Conservation (phyloP, 1,284 basidiomycete genomes). For the Wolfiporia cocos region DNA sequence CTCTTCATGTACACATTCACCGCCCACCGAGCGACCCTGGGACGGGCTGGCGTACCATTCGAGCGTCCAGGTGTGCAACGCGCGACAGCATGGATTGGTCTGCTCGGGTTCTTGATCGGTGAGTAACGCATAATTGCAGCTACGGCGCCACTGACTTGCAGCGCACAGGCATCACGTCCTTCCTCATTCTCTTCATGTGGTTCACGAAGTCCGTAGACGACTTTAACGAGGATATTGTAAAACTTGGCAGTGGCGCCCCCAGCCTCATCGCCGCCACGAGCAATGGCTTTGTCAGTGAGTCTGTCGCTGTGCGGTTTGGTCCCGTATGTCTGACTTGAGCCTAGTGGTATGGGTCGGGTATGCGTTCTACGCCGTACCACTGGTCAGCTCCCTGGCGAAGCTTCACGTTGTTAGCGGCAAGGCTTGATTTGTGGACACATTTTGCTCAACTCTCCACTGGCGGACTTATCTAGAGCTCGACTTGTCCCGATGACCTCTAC, state of each 20-base stretch:
- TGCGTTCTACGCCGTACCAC: conserved; percentile 65
- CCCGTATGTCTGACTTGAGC: too few relatives aligned
- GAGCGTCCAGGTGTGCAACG: conserved; percentile 56
- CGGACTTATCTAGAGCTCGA: too few relatives aligned
- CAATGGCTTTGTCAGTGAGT: conserved; percentile 74
- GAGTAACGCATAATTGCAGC: conserved; percentile 11
- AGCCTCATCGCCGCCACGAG: conserved; percentile 56
- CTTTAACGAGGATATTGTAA: conserved; percentile 58
- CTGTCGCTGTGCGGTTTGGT: too few relatives aligned
- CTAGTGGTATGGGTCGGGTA: conserved; percentile 75
- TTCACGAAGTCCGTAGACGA: conserved; percentile 74
- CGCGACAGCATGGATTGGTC: conserved; percentile 64
- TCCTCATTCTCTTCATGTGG: conserved; percentile 73
- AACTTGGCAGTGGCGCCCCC: conserved; percentile 46
- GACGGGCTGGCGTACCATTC: conserved; percentile 42
- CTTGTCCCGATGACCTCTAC: too few relatives aligned
- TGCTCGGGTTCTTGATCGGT: conserved; percentile 71
- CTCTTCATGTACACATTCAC: conserved; percentile 61
- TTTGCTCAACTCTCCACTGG: too few relatives aligned
- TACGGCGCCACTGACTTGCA: conserved; percentile 6
- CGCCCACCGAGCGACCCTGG: conserved; percentile 62
- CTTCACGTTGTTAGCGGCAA: conserved; percentile 44
- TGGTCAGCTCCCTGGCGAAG: conserved; percentile 66
- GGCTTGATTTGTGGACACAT: too few relatives aligned
- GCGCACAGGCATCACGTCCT: conserved; percentile 53